phyloP scores from a whole-genome alignment of 2,329 filamentous ascomycete species.

The Neocatenulostroma microsporum region DNA sequence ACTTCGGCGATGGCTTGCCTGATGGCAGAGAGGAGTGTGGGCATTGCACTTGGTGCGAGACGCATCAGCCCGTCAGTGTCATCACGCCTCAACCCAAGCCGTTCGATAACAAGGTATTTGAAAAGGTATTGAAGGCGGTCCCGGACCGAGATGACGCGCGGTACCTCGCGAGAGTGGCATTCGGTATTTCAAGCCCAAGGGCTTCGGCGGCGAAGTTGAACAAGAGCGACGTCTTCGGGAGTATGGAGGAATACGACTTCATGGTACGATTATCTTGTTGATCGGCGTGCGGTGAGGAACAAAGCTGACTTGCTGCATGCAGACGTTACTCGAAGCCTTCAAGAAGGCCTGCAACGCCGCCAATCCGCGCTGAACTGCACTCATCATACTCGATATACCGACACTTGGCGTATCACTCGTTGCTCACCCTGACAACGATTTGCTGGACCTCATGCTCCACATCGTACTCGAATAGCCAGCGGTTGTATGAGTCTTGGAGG shows the following conservation, averaged over 20 bases:
- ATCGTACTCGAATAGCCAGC: too few relatives aligned
- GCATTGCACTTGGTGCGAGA: constrained; percentile 42
- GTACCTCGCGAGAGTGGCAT: constrained; percentile 53
- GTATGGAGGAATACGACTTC: constrained; percentile 50
- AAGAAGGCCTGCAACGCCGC: constrained; percentile 15
- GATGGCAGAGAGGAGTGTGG: constrained; percentile 42
- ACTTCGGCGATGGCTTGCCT: constrained; percentile 51
- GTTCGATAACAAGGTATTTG: constrained; percentile 37
- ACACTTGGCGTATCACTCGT: too few relatives aligned
- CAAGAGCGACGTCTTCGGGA: constrained; percentile 42
- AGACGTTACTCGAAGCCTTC: constrained; percentile 15
- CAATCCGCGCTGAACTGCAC: constrained; percentile 1
- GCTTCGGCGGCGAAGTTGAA: constrained; percentile 44
- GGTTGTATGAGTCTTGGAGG: too few relatives aligned
- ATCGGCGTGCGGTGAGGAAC: too few relatives aligned
- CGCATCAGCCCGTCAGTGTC: constrained; percentile 28
- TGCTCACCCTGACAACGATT: too few relatives aligned
- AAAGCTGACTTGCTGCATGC: too few relatives aligned
- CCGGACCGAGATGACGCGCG: constrained; percentile 49
- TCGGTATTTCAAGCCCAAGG: constrained; percentile 54
- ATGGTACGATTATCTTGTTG: too few relatives aligned
- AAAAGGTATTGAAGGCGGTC: constrained; percentile 38
- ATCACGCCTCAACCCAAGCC: constrained; percentile 33
- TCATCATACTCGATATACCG: too few relatives aligned
- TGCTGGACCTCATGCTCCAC: too few relatives aligned